Base-by-base conservation (phyloP, 2,329 filamentous ascomycete genomes). In the Emericellopsis atlantica region DNA sequence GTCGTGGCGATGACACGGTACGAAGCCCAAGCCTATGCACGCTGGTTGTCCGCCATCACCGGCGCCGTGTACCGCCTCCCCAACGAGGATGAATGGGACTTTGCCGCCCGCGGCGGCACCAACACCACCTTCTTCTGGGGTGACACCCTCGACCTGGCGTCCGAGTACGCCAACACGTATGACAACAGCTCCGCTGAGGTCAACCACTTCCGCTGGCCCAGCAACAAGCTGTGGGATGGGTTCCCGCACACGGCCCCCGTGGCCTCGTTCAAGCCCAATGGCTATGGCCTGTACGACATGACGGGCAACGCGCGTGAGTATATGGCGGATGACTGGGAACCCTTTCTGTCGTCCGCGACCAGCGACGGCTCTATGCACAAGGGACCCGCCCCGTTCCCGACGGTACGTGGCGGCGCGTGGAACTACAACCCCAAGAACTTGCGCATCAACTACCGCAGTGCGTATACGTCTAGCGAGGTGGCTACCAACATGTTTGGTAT, bases 51-150 rank as follows among this genome's bases (percentile, higher is more conserved):
- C 14, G 16, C 16, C 29, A 24, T 42, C 15, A 47, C 45, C 5
- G 45, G 45, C 9, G 32, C 29, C 6, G 40, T 12, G 6, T 47
- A 47, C 34, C 37, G 45, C 9, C 45, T 47, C 3, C 45, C 45
- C 22, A 40, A 32, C n/a, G 45, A 47, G 36, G 45, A 47, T 7
- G 45, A 47, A 29, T 47, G 45, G 45, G 45, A 47, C 34, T 47
- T 39, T 39, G 45, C 45, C 9, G 45, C 45, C 9, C 45, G 45
- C 21, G 45, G 45, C 18, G 45, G 45, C 31, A 37, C 45, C 2
- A 21, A 44, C 7, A 39, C 23, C 6, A 36, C 38, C 41, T 47
- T 47, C 40, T 47, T 45, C 43, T 47, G 45, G 45, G 45, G 45
- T 23, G 26, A 45, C 40, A 37, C 42, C 23, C 33, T 45, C 31